Percentiles rank a stretch among this genome's conserved stretches.
These are phyloP conservation scores for Fusarium sp. DNA, from an alignment of 2,329 filamentous ascomycete genomes.

Conservation along the genomic window DNA sequence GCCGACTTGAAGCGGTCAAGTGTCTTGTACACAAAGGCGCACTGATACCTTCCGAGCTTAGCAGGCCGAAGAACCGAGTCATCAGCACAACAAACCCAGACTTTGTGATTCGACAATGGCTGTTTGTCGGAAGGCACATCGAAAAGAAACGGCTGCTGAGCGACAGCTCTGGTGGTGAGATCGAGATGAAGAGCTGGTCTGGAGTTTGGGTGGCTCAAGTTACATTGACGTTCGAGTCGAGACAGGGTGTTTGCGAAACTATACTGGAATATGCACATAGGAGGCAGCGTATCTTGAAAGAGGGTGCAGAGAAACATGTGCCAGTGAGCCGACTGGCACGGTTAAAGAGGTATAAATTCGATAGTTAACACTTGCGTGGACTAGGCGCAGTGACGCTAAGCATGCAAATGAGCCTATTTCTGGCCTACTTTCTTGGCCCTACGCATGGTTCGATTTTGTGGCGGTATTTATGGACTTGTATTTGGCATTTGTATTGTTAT, in stretches of 20 bases:
- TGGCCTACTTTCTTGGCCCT: no score
- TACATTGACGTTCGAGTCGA: accelerated
- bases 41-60: accelerated
- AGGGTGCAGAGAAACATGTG: no score
- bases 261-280: neutral
- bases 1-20: neutral
- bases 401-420: no score
- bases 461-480: no score
- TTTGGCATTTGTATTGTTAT: no score
- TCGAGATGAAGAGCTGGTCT: neutral
- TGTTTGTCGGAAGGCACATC: neutral
- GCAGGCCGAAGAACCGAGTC: accelerated
- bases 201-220: neutral
- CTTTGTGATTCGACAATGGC: neutral
- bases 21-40: neutral
- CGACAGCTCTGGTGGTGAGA: accelerated
- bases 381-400: no score
- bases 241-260: accelerated
- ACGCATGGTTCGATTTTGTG: no score
- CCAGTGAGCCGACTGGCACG: neutral
- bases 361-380: accelerated
- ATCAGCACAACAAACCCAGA: neutral
- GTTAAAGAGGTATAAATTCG: neutral
- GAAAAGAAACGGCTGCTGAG: neutral
- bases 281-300: no score